Evolutionary conservation across 352 stramenopile species (phyloP), one percentile per base, ranked within the genome.

Genomic region (Phytophthora uliginosa): DNA sequence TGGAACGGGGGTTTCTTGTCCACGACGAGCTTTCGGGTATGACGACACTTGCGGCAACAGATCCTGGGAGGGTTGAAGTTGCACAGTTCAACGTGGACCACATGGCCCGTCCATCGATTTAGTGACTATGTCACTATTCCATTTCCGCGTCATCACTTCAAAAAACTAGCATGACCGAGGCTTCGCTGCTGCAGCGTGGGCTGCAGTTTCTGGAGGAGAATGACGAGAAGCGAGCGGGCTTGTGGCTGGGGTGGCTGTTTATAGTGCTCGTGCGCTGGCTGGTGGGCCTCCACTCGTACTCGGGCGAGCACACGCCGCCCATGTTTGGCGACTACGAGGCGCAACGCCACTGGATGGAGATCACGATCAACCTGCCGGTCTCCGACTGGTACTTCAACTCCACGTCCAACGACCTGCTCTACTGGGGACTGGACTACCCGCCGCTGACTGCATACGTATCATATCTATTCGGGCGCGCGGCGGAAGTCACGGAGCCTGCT

Each of bases 321-420:
- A 94, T 97, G 84, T 98, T 97, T 71, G 98, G 98, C 40, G 98
- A 99, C 78, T 99, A 98, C 81, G 98, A 99, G 76, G 98, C 98
- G 4, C 98, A 99, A 79, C 93, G 98, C 38, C 98, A 99, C 82
- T 99, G 98, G 98, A 99, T 99, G 97, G 98, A 99, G 85, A 85
- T 99, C 54, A 99, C 98, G 31, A 87, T 89, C 50, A 84, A 98
- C 61, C 69, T 99, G 60, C 97, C 97, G 1, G 59, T 99, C 13
- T 88, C 79, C 3, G 85, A 99, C 55, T 99, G 98, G 98, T 99
- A 99, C 75, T 94, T 92, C 72, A 98, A 97, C 62, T 83, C 88
- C 22, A 88, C 83, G 1, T 59, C 71, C 34, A 98, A 99, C 77
- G 92, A 99, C 66, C 76, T 99, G 51, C 73, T 97, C 36, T 99